Evolutionary conservation across 2,329 filamentous ascomycete genomes (phyloP), one percentile per base, ranked within the genome.

Genomic region (Pseudofabraea citricarpa): DNA sequence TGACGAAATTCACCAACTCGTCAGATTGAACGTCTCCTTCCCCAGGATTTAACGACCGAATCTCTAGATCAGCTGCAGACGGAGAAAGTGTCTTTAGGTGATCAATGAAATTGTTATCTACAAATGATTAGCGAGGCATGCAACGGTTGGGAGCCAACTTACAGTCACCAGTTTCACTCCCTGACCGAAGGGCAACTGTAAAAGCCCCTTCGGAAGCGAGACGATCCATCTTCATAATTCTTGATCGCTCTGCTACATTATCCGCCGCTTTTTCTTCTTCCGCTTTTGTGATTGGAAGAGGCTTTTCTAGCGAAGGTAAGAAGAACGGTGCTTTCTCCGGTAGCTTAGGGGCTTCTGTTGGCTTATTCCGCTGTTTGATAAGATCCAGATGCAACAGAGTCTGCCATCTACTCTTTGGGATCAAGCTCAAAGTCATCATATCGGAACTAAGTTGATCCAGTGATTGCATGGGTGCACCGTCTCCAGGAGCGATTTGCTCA

Each of bases 291-390:
- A 55, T 15, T 2, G 51, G 47, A n/a, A 49, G 32, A 2, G 55
- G 46, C 23, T 56, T 57, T 10, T 74, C 72, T 4, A 84, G 69
- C 0, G 84, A 84, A 0, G 90, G 88, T 4, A 97, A 73, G 72
- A 97, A 97, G 73, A 97, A 97, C 0, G 93, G 94, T 0, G 91
- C 91, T 60, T 94, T 95, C 62, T 96, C 88, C 0, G 93, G 93
- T 6, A 82, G 78, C 67, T 96, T 96, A 13, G 90, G 90, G 0
- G 90, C 80, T 64, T 96, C 90, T 52, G 82, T 90, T 0, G 94
- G 93, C 65, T 93, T 95, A 67, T 98, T 98, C 48, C 93, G 86
- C 65, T 90, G 81, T 68, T 69, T 87, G 61, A 98, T 95, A 20
- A 90, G 70, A 59, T 98, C 93, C 2, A 98, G 75, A 63, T 98